Conservation (phyloP, 2,329 filamentous ascomycete species). For the Ophiostoma australiae region DNA sequence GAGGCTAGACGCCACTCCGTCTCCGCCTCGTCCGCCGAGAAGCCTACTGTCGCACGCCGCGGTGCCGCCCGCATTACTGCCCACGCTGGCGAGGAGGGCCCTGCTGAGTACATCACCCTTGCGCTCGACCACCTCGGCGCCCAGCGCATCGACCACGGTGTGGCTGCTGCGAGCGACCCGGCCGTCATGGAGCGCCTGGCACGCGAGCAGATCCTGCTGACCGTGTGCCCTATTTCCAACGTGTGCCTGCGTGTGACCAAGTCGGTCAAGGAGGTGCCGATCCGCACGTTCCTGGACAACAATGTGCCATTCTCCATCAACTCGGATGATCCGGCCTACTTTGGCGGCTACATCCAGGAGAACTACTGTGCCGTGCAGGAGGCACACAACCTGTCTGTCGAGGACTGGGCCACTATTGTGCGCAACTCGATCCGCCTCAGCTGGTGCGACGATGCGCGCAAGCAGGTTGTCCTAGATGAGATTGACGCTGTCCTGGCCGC, state of each 20-base stretch:
- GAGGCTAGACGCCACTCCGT: constrained; percentile 39
- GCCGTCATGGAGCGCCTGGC: constrained; percentile 56
- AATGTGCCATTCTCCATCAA: constrained; percentile 68
- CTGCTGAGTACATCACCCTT: constrained; percentile 58
- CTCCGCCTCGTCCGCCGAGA: constrained; percentile 39
- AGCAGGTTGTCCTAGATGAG: constrained; percentile 51
- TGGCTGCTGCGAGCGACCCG: constrained; percentile 57
- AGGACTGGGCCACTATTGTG: constrained; percentile 64
- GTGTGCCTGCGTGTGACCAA: constrained; percentile 56
- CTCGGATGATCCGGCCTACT: constrained; percentile 70
- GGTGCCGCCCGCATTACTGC: constrained; percentile 51
- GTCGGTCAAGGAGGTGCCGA: constrained; percentile 52
- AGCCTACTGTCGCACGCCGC: constrained; percentile 40
- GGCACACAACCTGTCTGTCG: constrained; percentile 55
- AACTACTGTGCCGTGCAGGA: constrained; percentile 74
- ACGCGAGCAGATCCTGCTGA: constrained; percentile 55
- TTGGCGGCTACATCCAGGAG: constrained; percentile 68
- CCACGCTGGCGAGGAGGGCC: constrained; percentile 72
- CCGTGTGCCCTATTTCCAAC: constrained; percentile 70
- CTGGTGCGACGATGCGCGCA: constrained; percentile 63
- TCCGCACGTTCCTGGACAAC: constrained; percentile 57
- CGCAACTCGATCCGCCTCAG: constrained; percentile 60
- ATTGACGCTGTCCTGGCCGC: constrained; percentile 37
- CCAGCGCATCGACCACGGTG: constrained; percentile 69
- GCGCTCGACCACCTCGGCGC: constrained; percentile 59